Conservation (phyloP, 257 asterid genomes). For the Osmanthus fragrans region DNA sequence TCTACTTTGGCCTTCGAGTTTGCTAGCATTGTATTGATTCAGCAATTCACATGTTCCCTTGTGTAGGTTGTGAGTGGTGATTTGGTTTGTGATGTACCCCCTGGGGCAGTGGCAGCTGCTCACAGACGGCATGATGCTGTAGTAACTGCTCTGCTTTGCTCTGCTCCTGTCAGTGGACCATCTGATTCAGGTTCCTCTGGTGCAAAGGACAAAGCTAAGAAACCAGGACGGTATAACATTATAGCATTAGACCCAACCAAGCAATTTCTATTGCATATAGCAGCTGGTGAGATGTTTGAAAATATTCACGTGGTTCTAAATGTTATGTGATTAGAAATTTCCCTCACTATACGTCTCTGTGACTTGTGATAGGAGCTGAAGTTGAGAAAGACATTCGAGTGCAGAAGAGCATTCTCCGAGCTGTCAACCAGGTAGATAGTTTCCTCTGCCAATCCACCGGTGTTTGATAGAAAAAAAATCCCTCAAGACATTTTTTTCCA, state of each 20-base stretch:
- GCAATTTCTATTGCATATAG: slow-evolving; percentile 83
- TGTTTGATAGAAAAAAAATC: neutral
- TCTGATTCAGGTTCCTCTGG: slow-evolving; percentile 85
- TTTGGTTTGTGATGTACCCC: slow-evolving; percentile 85
- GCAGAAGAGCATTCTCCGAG: slow-evolving; percentile 85
- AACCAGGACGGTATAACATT: slow-evolving; percentile 71
- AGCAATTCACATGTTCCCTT: slow-evolving; percentile 24
- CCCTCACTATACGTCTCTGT: slow-evolving; percentile 25
- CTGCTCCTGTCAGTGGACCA: slow-evolving; percentile 82
- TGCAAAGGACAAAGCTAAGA: slow-evolving; percentile 89
- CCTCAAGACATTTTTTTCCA: neutral
- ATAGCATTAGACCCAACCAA: slow-evolving; percentile 92
- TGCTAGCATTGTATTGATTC: slow-evolving; percentile 15
- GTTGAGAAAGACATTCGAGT: slow-evolving; percentile 79
- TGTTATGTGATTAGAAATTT: slow-evolving; percentile 18
- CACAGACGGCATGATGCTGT: slow-evolving; percentile 95
- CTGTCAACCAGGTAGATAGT: slow-evolving; percentile 72
- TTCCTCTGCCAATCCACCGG: slow-evolving; percentile 14
- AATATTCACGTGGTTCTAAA: slow-evolving; percentile 11
- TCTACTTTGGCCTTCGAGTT: slow-evolving; percentile 16
- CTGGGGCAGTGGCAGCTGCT: slow-evolving; percentile 93
- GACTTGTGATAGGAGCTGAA: slow-evolving; percentile 65
- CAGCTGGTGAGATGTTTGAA: slow-evolving; percentile 65
- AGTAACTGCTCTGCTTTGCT: slow-evolving; percentile 95
- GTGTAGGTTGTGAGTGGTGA: slow-evolving; percentile 96